Conservation (phyloP, 2,329 filamentous ascomycete genomes). For the Fusarium camptoceras region DNA sequence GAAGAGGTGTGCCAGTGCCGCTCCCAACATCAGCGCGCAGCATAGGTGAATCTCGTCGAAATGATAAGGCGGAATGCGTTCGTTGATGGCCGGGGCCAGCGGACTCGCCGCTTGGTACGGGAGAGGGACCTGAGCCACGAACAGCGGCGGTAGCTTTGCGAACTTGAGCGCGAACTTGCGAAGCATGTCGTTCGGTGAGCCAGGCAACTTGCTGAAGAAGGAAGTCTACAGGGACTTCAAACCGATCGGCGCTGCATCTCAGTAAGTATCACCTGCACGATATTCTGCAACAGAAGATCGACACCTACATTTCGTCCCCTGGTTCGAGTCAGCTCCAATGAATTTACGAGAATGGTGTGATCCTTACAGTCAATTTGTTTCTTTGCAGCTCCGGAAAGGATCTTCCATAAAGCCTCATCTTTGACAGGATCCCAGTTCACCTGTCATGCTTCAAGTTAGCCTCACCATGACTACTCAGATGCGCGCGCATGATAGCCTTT, state of each 20-base stretch:
- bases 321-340: constrained; percentile 35
- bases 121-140: constrained; percentile 69
- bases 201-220: constrained; percentile 93
- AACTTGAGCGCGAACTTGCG: constrained; percentile 91
- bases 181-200: constrained; percentile 90
- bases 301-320: constrained; percentile 82
- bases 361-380: constrained; percentile 86
- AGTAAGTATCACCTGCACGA: constrained; percentile 39
- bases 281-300: constrained; percentile 29
- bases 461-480: constrained; percentile 22
- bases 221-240: constrained; percentile 88
- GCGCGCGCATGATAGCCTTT: constrained; percentile 37
- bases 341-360: background rate
- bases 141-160: constrained; percentile 74
- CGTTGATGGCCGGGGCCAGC: constrained; percentile 53
- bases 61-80: constrained; percentile 65
- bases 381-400: constrained; percentile 84
- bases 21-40: constrained; percentile 60
- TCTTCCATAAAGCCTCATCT: constrained; percentile 89
- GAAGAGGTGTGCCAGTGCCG: constrained; percentile 57
- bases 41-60: constrained; percentile 68
- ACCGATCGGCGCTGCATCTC: constrained; percentile 71
- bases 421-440: constrained; percentile 89
- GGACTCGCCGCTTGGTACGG: constrained; percentile 64
- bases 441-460: constrained; percentile 58